Base-by-base conservation (phyloP, 768 basidiomycete species). In the Arthromyces matolae region DNA sequence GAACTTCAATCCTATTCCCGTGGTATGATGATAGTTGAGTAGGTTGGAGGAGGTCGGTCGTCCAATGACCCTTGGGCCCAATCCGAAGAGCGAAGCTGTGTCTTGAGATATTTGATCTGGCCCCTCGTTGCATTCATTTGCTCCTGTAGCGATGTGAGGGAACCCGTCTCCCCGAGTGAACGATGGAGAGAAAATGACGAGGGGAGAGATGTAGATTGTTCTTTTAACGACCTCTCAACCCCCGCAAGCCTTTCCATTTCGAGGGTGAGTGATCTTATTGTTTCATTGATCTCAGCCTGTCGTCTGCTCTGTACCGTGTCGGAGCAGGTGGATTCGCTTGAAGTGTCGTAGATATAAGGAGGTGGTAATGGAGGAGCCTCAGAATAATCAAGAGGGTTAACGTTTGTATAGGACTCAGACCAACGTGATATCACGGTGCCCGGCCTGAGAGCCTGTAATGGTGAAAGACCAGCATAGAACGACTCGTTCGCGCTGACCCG, bases 1-100 rank as follows among this genome's bases (percentile, higher is more conserved):
- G 22, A 19, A 22, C 13, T 38, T 12, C 36, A 16, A 27, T 36
- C 5, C 35, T 13, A 12, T 19, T 19, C 32, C 29, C 20, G 8
- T 19, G 27, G 47, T 14, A 38, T 23, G 14, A 32, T 28, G 27
- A 51, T 18, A 13, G 46, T 13, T 5, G 20, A 50, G 42, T 58
- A 58, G 34, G 47, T 52, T 3, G 57, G 57, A 14, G 54, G 57
- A n/a, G 51, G 53, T 16, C 31, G 29, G 24, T 58, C 57, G 10
- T 58, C 47, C 32, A 50, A 49, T 13, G 48, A 31, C 12, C 50
- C 52, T 22, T 39, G 51, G n/a, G 49, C 51, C 51, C 52, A 47
- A 8, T 44, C 32, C 4, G 42, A 16, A 18, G 54, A 53, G 7
- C 42, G 38, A 31, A 42, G 45, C 29, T 55, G 54, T 16, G 37